Evolutionary conservation across 495 filamentous ascomycete species (phyloP).

Genomic region (Talaromyces adpressus): DNA sequence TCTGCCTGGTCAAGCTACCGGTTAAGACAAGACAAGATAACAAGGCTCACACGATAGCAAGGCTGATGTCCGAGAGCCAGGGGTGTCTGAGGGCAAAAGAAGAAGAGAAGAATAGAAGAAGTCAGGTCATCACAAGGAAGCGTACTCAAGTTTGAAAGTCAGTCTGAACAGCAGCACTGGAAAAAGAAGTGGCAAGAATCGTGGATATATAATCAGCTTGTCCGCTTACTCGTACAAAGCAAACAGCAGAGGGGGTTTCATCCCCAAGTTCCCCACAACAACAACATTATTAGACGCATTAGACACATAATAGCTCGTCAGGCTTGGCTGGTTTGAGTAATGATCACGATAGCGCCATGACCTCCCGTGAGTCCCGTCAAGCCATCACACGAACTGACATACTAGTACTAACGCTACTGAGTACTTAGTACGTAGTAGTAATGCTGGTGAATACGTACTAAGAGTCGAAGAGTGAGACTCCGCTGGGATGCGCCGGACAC

Average conservation of each 20-base stretch:
- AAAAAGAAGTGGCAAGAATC: neutral
- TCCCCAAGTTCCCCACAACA: constrained; percentile 1
- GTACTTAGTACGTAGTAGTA: no score
- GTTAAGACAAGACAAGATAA: neutral
- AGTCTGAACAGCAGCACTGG: neutral
- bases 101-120: neutral
- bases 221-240: neutral
- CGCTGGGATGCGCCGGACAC: no score
- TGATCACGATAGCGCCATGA: neutral
- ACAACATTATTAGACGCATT: neutral
- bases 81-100: neutral
- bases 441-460: no score
- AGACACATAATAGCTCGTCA: neutral
- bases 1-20: neutral
- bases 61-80: neutral
- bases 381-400: no score
- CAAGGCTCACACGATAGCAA: neutral
- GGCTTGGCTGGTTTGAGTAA: neutral
- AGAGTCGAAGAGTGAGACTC: no score
- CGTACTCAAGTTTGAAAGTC: neutral
- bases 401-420: neutral
- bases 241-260: neutral
- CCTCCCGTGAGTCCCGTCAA: neutral
- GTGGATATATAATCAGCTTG: neutral
- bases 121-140: neutral